phyloP scores from a whole-genome alignment of 495 filamentous ascomycete species.

The Penicillium salamii region DNA sequence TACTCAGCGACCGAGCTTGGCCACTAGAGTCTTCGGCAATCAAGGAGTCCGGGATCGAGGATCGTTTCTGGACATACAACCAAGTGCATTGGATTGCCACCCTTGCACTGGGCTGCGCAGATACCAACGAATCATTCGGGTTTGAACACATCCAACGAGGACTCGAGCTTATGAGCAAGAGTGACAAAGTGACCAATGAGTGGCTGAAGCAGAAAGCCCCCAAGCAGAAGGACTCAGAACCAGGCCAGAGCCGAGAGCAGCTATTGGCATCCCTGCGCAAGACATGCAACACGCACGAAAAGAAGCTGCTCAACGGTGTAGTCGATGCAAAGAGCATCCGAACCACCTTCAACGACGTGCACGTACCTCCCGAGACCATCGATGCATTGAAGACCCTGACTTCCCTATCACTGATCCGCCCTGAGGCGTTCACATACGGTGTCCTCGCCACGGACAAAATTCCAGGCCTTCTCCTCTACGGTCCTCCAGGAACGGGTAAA shows the following conservation, averaged over 20 bases:
- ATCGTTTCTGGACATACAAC: conserved; percentile 57
- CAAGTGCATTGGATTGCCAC: conserved; percentile 61
- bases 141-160: conserved; percentile 40
- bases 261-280: conserved; percentile 44
- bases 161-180: conserved; percentile 36
- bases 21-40: conserved; percentile 30
- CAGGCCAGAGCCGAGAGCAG: conserved; percentile 33
- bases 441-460: conserved; percentile 90
- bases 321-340: conserved; percentile 76
- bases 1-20: conserved; percentile 36
- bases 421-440: conserved; percentile 94
- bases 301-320: conserved; percentile 76
- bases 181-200: conserved; percentile 32
- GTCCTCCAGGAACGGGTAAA: conserved; percentile 94
- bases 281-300: conserved; percentile 70
- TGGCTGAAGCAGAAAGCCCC: conserved; percentile 38
- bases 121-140: conserved; percentile 33
- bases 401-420: conserved; percentile 78
- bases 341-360: conserved; percentile 82
- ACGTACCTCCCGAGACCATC: conserved; percentile 76
- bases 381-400: conserved; percentile 88
- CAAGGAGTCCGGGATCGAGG: conserved; percentile 45
- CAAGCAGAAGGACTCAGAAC: conserved; percentile 22
- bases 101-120: conserved; percentile 56
- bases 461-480: conserved; percentile 85